Evolutionary conservation across 306 rosid genomes (phyloP), one percentile per base, ranked within the genome.

Genomic region (Vigna mungo): DNA sequence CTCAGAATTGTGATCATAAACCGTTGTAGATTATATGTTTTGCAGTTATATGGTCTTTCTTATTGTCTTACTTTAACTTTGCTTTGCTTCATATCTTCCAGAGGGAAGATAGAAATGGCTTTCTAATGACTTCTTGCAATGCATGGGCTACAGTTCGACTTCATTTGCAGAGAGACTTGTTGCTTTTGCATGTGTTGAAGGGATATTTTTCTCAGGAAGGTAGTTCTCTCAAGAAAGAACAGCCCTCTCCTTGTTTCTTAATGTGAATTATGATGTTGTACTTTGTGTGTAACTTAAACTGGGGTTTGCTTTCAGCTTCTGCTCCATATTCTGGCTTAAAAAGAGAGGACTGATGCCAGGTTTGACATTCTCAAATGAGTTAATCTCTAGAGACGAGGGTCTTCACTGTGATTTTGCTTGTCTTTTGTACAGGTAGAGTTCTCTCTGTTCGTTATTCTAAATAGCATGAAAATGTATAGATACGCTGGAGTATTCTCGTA

Each of bases 381-480:
- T 91, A 56, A 91, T 94, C 73, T 94, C 98, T 69, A 91, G 98
- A 82, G 98, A 94, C 46, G 98, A 93, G 85, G 97, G 98, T 56
- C 98, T 93, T 81, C 98, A 91, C 76, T 94, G 98, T 79, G 97
- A 90, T 80, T 91, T 91, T 84, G 98, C 98, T 86, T 94, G 98
- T 78, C 93, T 94, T 85, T 81, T 94, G 41, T 91, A 94, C 79
- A 90, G 97, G 98, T 94, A 66, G 14, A 47, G 59, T 41, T 49
- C 61, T 37, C 63, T 83, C 54, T 6, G 34, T 77, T 49, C 71
- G 52, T 62, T 76, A 54, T 62, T 44, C 62, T 58, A 18, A 48
- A 51, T 47, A 69, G 71, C 64, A 37, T 30, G 71, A 16, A 64
- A 52, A 72, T 72, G 56, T 20, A 48, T 37, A 43, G 43, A 10